Base-by-base conservation (phyloP, 495 filamentous ascomycete species). In the Daldinia caldariorum region DNA sequence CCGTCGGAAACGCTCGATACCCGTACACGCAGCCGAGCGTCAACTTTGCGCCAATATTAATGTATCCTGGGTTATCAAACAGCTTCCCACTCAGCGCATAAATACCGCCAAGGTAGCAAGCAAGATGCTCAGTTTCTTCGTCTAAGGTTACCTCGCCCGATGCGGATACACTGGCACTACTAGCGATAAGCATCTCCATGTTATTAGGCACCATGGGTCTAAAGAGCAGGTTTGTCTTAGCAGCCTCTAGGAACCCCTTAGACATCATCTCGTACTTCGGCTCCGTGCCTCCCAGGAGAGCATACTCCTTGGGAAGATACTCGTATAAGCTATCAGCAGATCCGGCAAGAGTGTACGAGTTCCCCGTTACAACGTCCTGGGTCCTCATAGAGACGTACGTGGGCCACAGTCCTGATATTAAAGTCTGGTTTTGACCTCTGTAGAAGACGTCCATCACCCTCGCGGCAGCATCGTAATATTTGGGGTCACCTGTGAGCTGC, bases 381-480 rank as follows among this genome's bases (percentile, higher is more conserved):
- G 29, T 49, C 9, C 51, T 56, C 62, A 92, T 91, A 72, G 96
- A 91, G 13, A 97, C 79, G 32, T 80, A 83, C 13, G 86, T 79
- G 3, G 94, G 94, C 93, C 93, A 97, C 77, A 97, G 79, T 0
- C 94, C 94, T 5, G 94, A 92, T 32, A 96, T 79, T 26, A 81
- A 85, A 0, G 93, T 96, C 29, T 69, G 70, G 56, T 79, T 72
- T 79, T 97, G 94, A 54, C 86, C 86, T 26, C 83, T 81, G 65
- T 92, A 90, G 41, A 97, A 85, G 41, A 89, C 87, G 61, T 96
- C 87, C 50, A 90, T 93, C 38, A 97, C 90, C 4, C 91, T 86
- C 26, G 92, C 88, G 63, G 97, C 83, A 3, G 93, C 94, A 80
- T 97, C 94, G 71, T 96, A 97, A 79, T 97, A 97, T 70, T 92